phyloP scores from a whole-genome alignment of 129 eudicot species.

The Erigeron canadensis region DNA sequence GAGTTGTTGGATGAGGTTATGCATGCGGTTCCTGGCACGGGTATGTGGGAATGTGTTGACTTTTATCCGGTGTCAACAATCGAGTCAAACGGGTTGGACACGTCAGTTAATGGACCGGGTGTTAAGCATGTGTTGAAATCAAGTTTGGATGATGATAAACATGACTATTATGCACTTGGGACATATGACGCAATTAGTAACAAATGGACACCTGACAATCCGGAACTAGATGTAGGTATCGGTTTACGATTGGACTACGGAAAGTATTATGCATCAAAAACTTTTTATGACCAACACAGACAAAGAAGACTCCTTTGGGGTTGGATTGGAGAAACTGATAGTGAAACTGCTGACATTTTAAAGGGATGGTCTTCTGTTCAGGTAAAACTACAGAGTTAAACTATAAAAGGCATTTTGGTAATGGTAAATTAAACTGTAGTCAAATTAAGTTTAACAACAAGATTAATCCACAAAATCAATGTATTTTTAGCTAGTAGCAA shows the following conservation, averaged over 20 bases:
- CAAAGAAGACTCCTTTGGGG: constrained; percentile 78
- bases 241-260: constrained; percentile 89
- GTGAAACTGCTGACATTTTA: constrained; percentile 54
- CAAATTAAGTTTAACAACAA: background rate
- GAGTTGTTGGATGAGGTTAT: constrained; percentile 55
- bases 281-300: constrained; percentile 63
- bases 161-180: constrained; percentile 85
- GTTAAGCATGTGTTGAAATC: constrained; percentile 84
- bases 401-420: background rate
- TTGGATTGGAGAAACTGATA: constrained; percentile 81
- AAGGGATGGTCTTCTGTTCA: constrained; percentile 91
- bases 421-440: background rate
- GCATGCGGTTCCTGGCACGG: constrained; percentile 88
- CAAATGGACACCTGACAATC: constrained; percentile 87
- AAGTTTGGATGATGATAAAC: constrained; percentile 70
- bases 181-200: constrained; percentile 53
- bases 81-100: constrained; percentile 64
- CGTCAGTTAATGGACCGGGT: constrained; percentile 66
- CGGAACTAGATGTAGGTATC: constrained; percentile 74
- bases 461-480: background rate
- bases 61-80: constrained; percentile 78
- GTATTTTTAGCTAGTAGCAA: background rate
- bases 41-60: constrained; percentile 99
- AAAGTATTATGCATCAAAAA: constrained; percentile 81
- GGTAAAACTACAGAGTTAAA: constrained; percentile 46